Conservation (phyloP, 257 asterid genomes). For the Anisodus tanguticus region DNA sequence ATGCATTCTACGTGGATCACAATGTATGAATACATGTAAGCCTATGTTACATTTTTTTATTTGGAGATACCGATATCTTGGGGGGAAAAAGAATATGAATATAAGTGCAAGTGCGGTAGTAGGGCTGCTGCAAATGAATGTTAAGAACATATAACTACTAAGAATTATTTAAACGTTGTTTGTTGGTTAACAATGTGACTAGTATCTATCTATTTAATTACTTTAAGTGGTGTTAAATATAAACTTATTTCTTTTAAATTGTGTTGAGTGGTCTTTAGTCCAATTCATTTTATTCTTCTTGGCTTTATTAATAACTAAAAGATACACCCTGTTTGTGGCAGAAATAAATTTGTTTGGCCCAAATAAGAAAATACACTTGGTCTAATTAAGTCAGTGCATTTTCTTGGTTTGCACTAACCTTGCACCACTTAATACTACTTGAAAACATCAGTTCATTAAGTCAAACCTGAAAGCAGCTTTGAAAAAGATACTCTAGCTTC, state of each 20-base stretch:
- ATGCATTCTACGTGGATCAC: neutral
- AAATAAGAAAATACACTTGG: neutral
- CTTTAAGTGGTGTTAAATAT: neutral
- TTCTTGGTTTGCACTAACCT: neutral
- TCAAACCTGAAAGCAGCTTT: neutral
- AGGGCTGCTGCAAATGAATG: neutral
- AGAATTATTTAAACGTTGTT: neutral
- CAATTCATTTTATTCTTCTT: neutral
- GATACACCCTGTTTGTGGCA: neutral
- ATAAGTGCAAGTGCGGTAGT: neutral
- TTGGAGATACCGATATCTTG: neutral
- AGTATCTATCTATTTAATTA: neutral
- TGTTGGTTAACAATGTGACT: neutral
- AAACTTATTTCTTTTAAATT: neutral
- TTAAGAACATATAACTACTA: neutral
- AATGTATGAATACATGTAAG: neutral
- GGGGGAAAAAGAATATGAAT: neutral
- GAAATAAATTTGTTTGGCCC: neutral
- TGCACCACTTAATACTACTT: neutral
- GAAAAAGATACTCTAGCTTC: neutral
- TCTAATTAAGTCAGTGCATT: neutral
- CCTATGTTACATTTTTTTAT: neutral
- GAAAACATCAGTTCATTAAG: neutral
- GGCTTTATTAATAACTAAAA: neutral
- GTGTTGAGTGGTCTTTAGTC: constrained; percentile 3